Base-by-base conservation (phyloP, 2,329 filamentous ascomycete genomes). In the Orbilia ellipsospora region DNA sequence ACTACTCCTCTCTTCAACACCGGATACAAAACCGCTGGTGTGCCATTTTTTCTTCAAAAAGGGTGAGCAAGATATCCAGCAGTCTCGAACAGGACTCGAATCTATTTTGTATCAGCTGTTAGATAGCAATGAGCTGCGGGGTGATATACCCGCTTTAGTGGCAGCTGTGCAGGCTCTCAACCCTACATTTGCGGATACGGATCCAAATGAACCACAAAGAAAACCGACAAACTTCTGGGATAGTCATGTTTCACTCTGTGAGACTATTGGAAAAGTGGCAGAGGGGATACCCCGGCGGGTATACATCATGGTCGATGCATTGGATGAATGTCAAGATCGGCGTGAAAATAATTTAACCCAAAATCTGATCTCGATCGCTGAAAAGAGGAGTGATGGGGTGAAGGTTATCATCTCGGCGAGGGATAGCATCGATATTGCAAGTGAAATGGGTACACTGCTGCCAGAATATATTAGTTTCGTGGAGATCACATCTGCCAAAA, bases 41-140 rank as follows among this genome's bases (percentile, higher is more conserved):
- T 74, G 70, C 57, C 62, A 59, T 8, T 74, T 74, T 42, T 74
- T 67, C 51, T 74, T 74, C 44, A 74, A 74, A 42, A 74, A 63
- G 42, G 70, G 70, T 7, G 70, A 74, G 16, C 70, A 74, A 40
- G 70, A 74, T 26, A 67, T 74, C 10, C 62, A 74, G n/a, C 56
- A 52, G 13, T 26, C 63, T 1, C 50, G 70, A 15, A 54, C 56
- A 7, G 63, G 26, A 42, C 15, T 74, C 4, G 70, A 74, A 28
- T 56, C 62, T 0, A 42, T 74, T 4, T 51, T 74, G 1, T 48
- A 54, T 13, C 70, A 74, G 12, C 18, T 74, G 2, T 28, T 74
- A 8, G 36, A 44, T 36, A 63, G 62, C 51, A 40, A 63, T 23
- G 28, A 63, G 5, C n/a, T 74, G 2, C 56, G 70, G 10, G 40